These are phyloP conservation scores for Phytopythium mirpurense DNA, from an alignment of 352 stramenopile genomes.

Conservation along the genomic window DNA sequence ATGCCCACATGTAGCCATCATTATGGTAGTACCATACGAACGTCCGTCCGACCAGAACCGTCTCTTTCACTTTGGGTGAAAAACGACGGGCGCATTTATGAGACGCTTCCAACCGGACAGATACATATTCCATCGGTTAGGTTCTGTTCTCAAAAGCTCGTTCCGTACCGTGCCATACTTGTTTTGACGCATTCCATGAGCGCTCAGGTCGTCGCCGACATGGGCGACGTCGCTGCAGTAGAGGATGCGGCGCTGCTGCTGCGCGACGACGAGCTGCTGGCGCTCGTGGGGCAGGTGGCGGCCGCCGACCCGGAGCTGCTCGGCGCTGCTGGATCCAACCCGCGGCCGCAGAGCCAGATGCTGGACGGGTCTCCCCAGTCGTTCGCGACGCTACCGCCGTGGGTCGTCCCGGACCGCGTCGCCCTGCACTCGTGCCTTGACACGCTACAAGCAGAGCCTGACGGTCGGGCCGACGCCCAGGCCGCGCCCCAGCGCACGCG, in stretches of 20 bases:
- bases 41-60: no score
- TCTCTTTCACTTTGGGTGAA: no score
- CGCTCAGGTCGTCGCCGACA: no score
- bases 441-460: not conserved
- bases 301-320: not conserved
- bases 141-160: no score
- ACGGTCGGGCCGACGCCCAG: not conserved
- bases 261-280: constrained; percentile 1
- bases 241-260: not conserved
- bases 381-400: constrained; percentile 1
- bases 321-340: not conserved
- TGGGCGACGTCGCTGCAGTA: not conserved
- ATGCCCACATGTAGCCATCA: no score
- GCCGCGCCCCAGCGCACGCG: not conserved
- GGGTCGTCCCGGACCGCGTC: not conserved
- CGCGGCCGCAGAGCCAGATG: no score
- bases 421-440: not conserved
- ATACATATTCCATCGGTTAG: no score
- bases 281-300: not conserved
- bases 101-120: no score
- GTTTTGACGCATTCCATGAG: no score
- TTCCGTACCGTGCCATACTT: no score
- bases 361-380: not conserved
- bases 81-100: no score
- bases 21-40: no score